A percentile compares a stretch with the other conserved stretches of the same genome.
These are phyloP conservation scores for Codiaeum variegatum DNA, from an alignment of 441 rosid genomes.

Conservation along the genomic window DNA sequence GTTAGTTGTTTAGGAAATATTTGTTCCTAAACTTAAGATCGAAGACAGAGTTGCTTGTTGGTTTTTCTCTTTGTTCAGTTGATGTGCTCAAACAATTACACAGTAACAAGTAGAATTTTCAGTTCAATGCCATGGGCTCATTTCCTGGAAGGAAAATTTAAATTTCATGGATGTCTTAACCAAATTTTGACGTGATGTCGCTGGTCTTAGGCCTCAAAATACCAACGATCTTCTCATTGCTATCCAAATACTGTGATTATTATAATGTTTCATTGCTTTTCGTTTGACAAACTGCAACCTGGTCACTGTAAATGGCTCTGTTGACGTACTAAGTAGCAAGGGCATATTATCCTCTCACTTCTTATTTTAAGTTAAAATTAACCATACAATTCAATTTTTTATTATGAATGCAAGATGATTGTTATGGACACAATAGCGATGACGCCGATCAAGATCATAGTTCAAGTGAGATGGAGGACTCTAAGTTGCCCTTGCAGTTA, in stretches of 20 bases:
- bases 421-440: slow-evolving; percentile 30
- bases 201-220: background rate
- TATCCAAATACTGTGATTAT: background rate
- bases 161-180: background rate
- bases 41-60: background rate
- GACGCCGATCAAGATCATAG: slow-evolving; percentile 23
- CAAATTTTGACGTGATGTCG: background rate
- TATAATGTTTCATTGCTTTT: background rate
- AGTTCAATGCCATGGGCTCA: background rate
- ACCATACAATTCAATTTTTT: slow-evolving; percentile 20
- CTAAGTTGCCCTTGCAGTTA: slow-evolving; percentile 77
- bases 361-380: too few species aligned
- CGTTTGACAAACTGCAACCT: slow-evolving; percentile 6
- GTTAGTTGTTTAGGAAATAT: background rate
- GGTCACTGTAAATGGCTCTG: background rate
- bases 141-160: background rate
- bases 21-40: background rate
- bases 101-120: too few species aligned
- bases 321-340: background rate
- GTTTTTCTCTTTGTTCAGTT: background rate
- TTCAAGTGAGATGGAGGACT: slow-evolving; percentile 51
- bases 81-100: background rate
- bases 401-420: slow-evolving; percentile 33
- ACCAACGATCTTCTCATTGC: background rate
- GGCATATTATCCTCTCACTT: background rate